phyloP scores from a whole-genome alignment of 768 basidiomycete genomes.

The Chalciporus piperatus region DNA sequence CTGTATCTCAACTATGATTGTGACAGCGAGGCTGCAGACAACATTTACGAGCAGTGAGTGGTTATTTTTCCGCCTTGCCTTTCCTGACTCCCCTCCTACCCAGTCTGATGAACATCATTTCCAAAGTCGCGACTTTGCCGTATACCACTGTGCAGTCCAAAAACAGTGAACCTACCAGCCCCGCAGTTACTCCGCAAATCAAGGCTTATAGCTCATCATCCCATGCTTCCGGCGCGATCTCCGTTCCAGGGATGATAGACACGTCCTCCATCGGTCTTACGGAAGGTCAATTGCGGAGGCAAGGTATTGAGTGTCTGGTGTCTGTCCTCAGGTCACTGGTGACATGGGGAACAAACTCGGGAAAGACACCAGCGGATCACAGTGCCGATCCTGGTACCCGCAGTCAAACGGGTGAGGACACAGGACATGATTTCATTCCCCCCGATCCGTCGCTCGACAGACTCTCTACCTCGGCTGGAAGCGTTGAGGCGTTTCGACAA shows the following conservation, averaged over 20 bases:
- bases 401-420: slow-evolving; percentile 54
- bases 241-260: slow-evolving; percentile 66
- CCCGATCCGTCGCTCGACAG: slow-evolving; percentile 58
- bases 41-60: slow-evolving; percentile 92
- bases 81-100: slow-evolving; percentile 2
- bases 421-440: slow-evolving; percentile 45
- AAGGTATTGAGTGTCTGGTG: slow-evolving; percentile 93
- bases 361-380: slow-evolving; percentile 32
- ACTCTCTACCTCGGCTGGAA: slow-evolving; percentile 44
- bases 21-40: slow-evolving; percentile 89
- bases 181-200: slow-evolving; percentile 48
- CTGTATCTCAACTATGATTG: slow-evolving; percentile 99
- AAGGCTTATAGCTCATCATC: slow-evolving; percentile 37
- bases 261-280: slow-evolving; percentile 66
- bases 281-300: slow-evolving; percentile 81
- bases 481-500: slow-evolving; percentile 57
- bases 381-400: slow-evolving; percentile 40
- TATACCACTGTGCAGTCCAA: slow-evolving; percentile 48
- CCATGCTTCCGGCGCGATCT: slow-evolving; percentile 62
- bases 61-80: background rate
- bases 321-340: slow-evolving; percentile 87
- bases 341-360: slow-evolving; percentile 74
- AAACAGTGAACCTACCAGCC: slow-evolving; percentile 57
- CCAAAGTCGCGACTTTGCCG: slow-evolving; percentile 76
- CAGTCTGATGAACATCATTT: slow-evolving; percentile 93